Evolutionary conservation across 2,329 filamentous ascomycete genomes (phyloP), one percentile per base, ranked within the genome.

Genomic region (Trichoderma breve): DNA sequence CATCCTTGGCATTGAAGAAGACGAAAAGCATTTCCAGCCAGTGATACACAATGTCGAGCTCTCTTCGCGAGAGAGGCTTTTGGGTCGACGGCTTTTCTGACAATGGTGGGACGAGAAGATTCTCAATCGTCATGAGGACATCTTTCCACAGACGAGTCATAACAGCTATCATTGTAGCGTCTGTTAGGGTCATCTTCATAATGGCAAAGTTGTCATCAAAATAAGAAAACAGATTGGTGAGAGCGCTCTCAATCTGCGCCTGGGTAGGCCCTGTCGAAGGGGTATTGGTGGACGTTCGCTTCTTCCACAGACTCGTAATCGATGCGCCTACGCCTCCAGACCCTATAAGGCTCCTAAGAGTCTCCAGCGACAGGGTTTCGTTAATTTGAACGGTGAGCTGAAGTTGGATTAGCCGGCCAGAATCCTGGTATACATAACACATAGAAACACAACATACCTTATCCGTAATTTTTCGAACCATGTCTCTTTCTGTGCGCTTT

Each of bases 101-200:
- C 11, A 99, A 85, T 8, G 96, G 96, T 21, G 96, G 96, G 3
- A 99, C 95, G 51, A 99, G 87, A 21, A 99, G 86, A 47, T 89
- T 89, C 82, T 99, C 96, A 74, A 98, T 92, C 1, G 95, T 97
- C 76, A 95, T 91, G 18, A 99, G 86, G 0, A 97, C 95, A 81
- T 99, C 96, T 82, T 99, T 99, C 96, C 96, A 99, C 6, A 99
- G 84, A 58, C 96, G 90, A 26, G 94, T 97, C 96, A 99, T 99
- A 77, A 99, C 96, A 80, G 96, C 95, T 76, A 95, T 90, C 95
- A 99, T 98, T n/a, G 96, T 97, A 71, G 94, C 91, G 72, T 94
- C 92, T 1, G 96, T 98, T 71, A 99, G 85, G 0, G 95, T 98
- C 81, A 96, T 91, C 83, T 98, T 98, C 95, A 99, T 97, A 76